A percentile compares a stretch with the other conserved stretches of the same genome.
phyloP scores from a whole-genome alignment of 202 grass and related monocot genomes.

The Hordeum pubiflorum region DNA sequence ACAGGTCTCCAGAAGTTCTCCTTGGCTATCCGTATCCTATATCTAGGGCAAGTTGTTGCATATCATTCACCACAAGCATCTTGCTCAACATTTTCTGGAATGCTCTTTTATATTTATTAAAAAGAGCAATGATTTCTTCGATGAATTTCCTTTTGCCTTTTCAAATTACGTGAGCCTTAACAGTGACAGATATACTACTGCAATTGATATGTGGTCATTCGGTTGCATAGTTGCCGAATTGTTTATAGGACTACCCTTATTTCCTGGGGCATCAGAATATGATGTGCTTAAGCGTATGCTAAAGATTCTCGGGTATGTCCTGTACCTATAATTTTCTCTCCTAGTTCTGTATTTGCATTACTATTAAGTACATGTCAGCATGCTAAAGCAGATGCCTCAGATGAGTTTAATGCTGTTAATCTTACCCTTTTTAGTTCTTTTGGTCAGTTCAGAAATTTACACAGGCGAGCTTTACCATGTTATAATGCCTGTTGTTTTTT shows the following conservation, averaged over 20 bases:
- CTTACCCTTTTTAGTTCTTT: not conserved
- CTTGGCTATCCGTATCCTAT: slow-evolving; percentile 98
- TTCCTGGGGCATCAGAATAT: slow-evolving; percentile 93
- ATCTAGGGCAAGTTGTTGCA: not conserved
- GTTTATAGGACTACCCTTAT: slow-evolving; percentile 91
- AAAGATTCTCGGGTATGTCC: slow-evolving; percentile 66
- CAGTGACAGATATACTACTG: slow-evolving; percentile 70
- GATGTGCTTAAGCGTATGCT: slow-evolving; percentile 87
- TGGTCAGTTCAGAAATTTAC: slow-evolving; percentile 10
- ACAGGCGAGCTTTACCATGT: not conserved
- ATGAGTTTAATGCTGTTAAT: not conserved
- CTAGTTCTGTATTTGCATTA: slow-evolving; percentile 13
- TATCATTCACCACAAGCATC: slow-evolving; percentile 27
- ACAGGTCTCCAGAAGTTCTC: slow-evolving; percentile 95
- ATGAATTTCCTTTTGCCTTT: slow-evolving; percentile 1
- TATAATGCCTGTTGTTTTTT: not conserved
- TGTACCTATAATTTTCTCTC: slow-evolving; percentile 9
- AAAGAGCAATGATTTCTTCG: not conserved
- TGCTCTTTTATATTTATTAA: slow-evolving; percentile 1
- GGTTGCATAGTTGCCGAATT: slow-evolving; percentile 93
- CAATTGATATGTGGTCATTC: slow-evolving; percentile 97
- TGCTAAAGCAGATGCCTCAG: not conserved
- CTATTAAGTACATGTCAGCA: not conserved
- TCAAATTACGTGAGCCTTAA: slow-evolving; percentile 47
- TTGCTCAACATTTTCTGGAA: not conserved